Conservation (phyloP, 345 rosid genomes). For the Passiflora organensis region DNA sequence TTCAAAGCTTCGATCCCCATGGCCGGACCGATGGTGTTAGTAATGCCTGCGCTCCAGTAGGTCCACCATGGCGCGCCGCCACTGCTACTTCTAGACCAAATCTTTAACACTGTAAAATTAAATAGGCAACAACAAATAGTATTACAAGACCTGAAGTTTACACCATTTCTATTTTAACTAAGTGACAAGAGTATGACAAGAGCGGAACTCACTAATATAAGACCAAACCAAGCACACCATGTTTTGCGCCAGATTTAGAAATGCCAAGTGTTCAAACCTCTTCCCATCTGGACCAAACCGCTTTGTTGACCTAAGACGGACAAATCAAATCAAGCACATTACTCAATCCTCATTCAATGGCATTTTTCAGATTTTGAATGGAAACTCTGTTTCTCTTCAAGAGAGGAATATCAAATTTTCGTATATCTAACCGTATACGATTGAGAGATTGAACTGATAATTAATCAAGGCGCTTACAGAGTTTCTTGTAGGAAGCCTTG, state of each 20-base stretch:
- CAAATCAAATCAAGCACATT: not conserved
- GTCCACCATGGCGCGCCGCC: slow-evolving; percentile 96
- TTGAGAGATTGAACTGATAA: too few species aligned
- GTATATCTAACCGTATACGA: too few species aligned
- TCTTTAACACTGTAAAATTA: slow-evolving; percentile 56
- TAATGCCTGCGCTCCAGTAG: slow-evolving; percentile 95
- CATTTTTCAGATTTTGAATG: too few species aligned
- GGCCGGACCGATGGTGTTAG: slow-evolving; percentile 95
- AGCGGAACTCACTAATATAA: slow-evolving; percentile 60
- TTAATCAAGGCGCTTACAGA: slow-evolving; percentile 56
- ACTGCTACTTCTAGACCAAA: slow-evolving; percentile 59
- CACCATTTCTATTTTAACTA: too few species aligned
- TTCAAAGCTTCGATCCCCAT: slow-evolving; percentile 97
- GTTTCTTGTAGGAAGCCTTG: slow-evolving; percentile 97
- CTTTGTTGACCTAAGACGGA: slow-evolving; percentile 67
- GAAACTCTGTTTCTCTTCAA: too few species aligned
- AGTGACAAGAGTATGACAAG: not conserved
- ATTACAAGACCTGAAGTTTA: not conserved
- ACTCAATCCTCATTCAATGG: not conserved
- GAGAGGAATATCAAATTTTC: too few species aligned
- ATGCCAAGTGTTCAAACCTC: slow-evolving; percentile 90
- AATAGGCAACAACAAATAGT: not conserved
- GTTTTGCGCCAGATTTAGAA: slow-evolving; percentile 85
- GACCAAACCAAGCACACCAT: slow-evolving; percentile 91
- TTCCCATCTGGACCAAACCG: slow-evolving; percentile 73